phyloP scores from a whole-genome alignment of 2,329 filamentous ascomycete species.

The Curvularia eragrostidis region DNA sequence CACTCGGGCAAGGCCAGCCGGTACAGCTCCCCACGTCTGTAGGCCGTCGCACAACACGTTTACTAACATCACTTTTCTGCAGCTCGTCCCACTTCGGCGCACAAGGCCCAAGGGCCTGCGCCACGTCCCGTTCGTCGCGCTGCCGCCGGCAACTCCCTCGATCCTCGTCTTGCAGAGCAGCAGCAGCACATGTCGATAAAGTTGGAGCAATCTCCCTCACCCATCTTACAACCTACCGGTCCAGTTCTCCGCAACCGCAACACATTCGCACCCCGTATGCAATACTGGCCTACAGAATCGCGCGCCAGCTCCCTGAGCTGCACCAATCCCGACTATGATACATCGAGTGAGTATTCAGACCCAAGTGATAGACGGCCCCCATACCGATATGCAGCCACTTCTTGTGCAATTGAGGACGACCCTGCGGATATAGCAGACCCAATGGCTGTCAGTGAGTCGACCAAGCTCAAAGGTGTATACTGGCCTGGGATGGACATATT shows the following conservation, averaged over 20 bases:
- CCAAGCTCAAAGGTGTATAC: constrained; percentile 72
- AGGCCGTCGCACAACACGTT: constrained; percentile 1
- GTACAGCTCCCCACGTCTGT: constrained; percentile 32
- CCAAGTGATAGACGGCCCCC: constrained; percentile 34
- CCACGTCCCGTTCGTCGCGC: constrained; percentile 36
- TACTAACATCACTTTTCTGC: constrained; percentile 29
- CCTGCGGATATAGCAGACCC: constrained; percentile 31
- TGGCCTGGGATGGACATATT: constrained; percentile 84
- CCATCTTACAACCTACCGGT: constrained; percentile 34
- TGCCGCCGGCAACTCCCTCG: constrained; percentile 37
- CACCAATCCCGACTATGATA: constrained; percentile 48
- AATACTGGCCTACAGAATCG: constrained; percentile 48
- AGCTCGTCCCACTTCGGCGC: constrained; percentile 34
- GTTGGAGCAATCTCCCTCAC: constrained; percentile 42
- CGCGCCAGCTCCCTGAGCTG: constrained; percentile 47
- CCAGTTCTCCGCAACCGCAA: constrained; percentile 41
- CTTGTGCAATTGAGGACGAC: constrained; percentile 45
- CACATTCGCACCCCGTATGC: constrained; percentile 45
- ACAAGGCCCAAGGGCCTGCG: constrained; percentile 35
- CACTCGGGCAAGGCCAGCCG: constrained; percentile 45
- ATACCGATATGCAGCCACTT: constrained; percentile 34
- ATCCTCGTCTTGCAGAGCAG: constrained; percentile 48
- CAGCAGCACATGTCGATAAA: constrained; percentile 47
- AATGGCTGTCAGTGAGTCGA: constrained; percentile 47
- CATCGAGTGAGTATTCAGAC: constrained; percentile 48